These are phyloP conservation scores for Marasmius tenuissimus DNA, from an alignment of 1,284 basidiomycete genomes.

Conservation along the genomic window DNA sequence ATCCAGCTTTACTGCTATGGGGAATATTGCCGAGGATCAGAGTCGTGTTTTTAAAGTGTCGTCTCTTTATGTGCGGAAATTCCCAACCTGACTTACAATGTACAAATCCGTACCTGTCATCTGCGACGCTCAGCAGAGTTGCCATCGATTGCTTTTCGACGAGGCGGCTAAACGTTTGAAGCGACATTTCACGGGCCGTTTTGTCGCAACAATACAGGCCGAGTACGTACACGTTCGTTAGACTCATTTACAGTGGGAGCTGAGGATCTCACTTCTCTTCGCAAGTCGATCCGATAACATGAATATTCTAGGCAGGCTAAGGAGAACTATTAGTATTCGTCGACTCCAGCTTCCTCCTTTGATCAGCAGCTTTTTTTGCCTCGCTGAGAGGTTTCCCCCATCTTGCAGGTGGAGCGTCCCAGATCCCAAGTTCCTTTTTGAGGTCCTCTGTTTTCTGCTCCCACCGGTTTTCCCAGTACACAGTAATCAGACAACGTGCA, in stretches of 20 bases:
- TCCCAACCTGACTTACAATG: too few relatives aligned
- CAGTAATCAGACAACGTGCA: slow-evolving; percentile 78
- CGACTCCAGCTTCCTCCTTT: not conserved
- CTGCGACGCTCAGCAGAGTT: too few relatives aligned
- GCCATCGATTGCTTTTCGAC: too few relatives aligned
- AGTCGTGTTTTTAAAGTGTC: too few relatives aligned
- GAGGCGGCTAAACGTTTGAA: not conserved
- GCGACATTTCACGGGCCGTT: not conserved
- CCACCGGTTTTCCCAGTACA: slow-evolving; percentile 98
- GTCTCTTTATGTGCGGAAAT: too few relatives aligned
- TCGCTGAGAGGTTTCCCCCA: slow-evolving; percentile 63
- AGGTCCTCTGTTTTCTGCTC: slow-evolving; percentile 79
- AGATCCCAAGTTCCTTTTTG: slow-evolving; percentile 82
- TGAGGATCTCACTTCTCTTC: not conserved
- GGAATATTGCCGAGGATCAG: too few relatives aligned
- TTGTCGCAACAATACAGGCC: not conserved
- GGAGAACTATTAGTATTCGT: not conserved
- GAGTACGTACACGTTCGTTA: not conserved
- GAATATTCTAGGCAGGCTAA: not conserved
- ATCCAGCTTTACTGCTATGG: too few relatives aligned
- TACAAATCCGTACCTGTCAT: too few relatives aligned
- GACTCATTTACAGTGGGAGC: not conserved
- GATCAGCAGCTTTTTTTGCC: slow-evolving; percentile 46
- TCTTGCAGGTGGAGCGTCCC: slow-evolving; percentile 68
- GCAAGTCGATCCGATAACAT: not conserved